These are phyloP conservation scores for Agaricus bisporus DNA, from an alignment of 768 basidiomycete species.

Conservation along the genomic window DNA sequence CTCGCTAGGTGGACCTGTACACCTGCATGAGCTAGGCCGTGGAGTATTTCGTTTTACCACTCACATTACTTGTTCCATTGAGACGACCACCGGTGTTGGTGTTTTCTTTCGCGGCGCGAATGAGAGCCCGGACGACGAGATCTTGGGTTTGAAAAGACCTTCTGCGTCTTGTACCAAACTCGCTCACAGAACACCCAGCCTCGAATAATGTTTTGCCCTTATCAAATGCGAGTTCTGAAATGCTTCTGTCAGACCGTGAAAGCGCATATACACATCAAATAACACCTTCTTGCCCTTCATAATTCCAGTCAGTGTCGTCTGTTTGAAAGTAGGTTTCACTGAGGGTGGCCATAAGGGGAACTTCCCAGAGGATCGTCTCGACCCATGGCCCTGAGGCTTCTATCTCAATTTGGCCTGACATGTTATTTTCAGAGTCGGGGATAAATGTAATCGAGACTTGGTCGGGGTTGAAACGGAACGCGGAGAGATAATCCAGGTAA, in stretches of 20 bases:
- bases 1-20: slow-evolving; percentile 77
- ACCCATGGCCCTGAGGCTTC: slow-evolving; percentile 68
- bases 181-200: slow-evolving; percentile 67
- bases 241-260: background rate
- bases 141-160: slow-evolving; percentile 74
- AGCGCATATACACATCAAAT: background rate
- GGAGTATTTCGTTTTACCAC: slow-evolving; percentile 13
- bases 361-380: slow-evolving; percentile 92
- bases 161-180: slow-evolving; percentile 83
- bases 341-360: slow-evolving; percentile 88
- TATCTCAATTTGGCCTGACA: slow-evolving; percentile 64
- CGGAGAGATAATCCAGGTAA: slow-evolving; percentile 74
- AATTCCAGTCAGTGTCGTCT: slow-evolving; percentile 75
- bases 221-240: slow-evolving; percentile 58
- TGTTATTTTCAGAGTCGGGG: slow-evolving; percentile 44
- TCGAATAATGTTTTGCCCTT: slow-evolving; percentile 65
- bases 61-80: slow-evolving; percentile 88
- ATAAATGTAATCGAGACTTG: slow-evolving; percentile 65
- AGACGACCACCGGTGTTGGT: slow-evolving; percentile 40
- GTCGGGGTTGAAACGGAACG: slow-evolving; percentile 67
- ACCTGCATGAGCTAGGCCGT: background rate
- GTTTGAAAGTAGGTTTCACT: slow-evolving; percentile 84
- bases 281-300: slow-evolving; percentile 75
- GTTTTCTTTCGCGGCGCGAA: slow-evolving; percentile 51
- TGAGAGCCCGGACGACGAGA: slow-evolving; percentile 61